These are phyloP conservation scores for Sclerotinia spermophila DNA, from an alignment of 2,329 filamentous ascomycete species.

Conservation along the genomic window DNA sequence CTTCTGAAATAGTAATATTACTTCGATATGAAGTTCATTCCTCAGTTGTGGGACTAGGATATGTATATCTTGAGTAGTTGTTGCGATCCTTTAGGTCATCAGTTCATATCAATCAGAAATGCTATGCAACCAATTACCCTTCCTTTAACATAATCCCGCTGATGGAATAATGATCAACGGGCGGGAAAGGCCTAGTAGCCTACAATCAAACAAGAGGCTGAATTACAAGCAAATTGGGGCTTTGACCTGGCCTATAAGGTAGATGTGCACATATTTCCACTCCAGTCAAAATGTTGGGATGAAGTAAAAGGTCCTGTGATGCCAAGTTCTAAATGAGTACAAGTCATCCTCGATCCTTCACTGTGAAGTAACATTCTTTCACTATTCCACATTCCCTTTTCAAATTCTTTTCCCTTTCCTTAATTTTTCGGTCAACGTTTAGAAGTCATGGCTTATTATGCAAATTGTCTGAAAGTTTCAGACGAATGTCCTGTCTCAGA, in stretches of 20 bases:
- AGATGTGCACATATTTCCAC: background rate
- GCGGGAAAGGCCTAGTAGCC: background rate
- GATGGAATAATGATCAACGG: background rate
- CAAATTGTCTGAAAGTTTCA: constrained; percentile 1
- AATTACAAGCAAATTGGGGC: background rate
- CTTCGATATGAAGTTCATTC: background rate
- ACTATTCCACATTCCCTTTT: too few relatives aligned
- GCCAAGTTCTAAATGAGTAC: background rate
- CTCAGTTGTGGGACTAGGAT: background rate
- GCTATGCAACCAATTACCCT: background rate
- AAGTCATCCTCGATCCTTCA: background rate
- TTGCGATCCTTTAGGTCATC: background rate
- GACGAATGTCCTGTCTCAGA: background rate
- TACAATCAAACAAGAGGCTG: background rate
- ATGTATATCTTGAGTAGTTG: background rate
- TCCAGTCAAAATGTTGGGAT: background rate
- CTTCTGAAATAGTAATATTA: background rate
- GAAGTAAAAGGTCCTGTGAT: background rate
- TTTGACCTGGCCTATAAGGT: background rate
- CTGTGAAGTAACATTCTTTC: too few relatives aligned
- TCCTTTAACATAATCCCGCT: background rate
- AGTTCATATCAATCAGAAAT: background rate
- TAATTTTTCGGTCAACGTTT: too few relatives aligned
- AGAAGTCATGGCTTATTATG: background rate
- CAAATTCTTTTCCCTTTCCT: background rate